A percentile compares a stretch with the other conserved stretches of the same genome.
Evolutionary conservation across 345 rosid species (phyloP).

Genomic region (Lepidium sativum): DNA sequence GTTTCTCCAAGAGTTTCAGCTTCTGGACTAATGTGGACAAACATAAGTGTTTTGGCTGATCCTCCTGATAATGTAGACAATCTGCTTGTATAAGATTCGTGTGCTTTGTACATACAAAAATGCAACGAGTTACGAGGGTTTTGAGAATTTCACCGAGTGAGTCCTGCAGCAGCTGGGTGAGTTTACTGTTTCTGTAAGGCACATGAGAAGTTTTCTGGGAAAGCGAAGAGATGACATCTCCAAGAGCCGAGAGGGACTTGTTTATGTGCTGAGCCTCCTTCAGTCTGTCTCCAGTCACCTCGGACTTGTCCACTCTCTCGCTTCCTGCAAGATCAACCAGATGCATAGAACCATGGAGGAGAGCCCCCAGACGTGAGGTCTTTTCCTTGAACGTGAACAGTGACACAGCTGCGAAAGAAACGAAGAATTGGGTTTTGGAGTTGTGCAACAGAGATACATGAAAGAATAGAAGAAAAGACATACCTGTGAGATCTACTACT

Average conservation of each 20-base stretch:
- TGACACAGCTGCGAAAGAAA: slow-evolving; percentile 61
- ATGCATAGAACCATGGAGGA: slow-evolving; percentile 82
- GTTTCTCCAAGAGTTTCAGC: slow-evolving; percentile 78
- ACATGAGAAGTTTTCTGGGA: slow-evolving; percentile 82
- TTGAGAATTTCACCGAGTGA: slow-evolving; percentile 60
- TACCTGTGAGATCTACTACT: slow-evolving; percentile 99
- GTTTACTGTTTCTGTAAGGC: slow-evolving; percentile 92
- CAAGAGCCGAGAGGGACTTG: slow-evolving; percentile 87
- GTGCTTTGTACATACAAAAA: not conserved
- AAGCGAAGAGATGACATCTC: slow-evolving; percentile 86
- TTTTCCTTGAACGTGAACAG: slow-evolving; percentile 90
- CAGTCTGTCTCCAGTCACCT: slow-evolving; percentile 81
- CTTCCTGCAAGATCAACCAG: slow-evolving; percentile 97
- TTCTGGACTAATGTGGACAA: slow-evolving; percentile 89
- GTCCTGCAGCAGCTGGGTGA: slow-evolving; percentile 92
- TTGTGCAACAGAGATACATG: not conserved
- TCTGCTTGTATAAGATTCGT: not conserved
- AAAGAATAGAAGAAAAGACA: not conserved
- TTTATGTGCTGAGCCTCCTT: slow-evolving; percentile 92
- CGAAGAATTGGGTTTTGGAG: not conserved
- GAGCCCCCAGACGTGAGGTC: slow-evolving; percentile 62
- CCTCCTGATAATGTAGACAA: slow-evolving; percentile 49
- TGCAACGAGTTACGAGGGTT: not conserved
- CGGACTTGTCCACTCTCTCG: slow-evolving; percentile 93
- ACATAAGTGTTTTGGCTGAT: slow-evolving; percentile 97